Conservation (phyloP, 148 eudicot species). For the Silene latifolia region DNA sequence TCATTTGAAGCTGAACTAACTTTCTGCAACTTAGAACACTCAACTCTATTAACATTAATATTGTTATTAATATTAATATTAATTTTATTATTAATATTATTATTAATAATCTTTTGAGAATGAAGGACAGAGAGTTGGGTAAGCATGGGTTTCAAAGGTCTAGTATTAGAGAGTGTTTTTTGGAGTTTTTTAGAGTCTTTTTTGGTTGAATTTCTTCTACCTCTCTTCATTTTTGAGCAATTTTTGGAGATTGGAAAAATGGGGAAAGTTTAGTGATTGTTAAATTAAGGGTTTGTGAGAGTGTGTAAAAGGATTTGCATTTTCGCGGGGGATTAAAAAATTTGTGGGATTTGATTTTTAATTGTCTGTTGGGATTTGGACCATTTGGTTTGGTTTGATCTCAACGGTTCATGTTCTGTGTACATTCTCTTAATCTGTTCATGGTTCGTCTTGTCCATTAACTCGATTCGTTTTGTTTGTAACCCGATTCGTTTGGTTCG, state of each 20-base stretch:
- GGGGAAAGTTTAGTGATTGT: neutral
- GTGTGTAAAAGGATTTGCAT: too few relatives aligned
- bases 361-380: too few relatives aligned
- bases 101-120: constrained; percentile 9
- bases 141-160: constrained; percentile 39
- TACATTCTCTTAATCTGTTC: too few relatives aligned
- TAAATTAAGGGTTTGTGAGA: neutral
- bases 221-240: constrained; percentile 27
- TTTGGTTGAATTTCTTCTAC: constrained; percentile 31
- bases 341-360: constrained; percentile 1
- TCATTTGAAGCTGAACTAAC: constrained; percentile 31
- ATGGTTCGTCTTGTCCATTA: too few relatives aligned
- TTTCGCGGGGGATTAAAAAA: constrained; percentile 6
- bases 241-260: neutral
- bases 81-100: constrained; percentile 2
- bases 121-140: constrained; percentile 38
- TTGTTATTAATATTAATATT: neutral
- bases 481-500: too few relatives aligned
- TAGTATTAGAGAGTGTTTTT: constrained; percentile 33
- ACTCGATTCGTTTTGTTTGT: neutral
- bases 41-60: neutral
- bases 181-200: constrained; percentile 17
- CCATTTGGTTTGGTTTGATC: neutral
- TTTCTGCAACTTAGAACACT: constrained; percentile 29
- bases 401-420: neutral